Percentiles rank a stretch among this genome's conserved stretches.
Evolutionary conservation across 2,329 filamentous ascomycete species (phyloP).

Genomic region (Dothistroma septosporum): DNA sequence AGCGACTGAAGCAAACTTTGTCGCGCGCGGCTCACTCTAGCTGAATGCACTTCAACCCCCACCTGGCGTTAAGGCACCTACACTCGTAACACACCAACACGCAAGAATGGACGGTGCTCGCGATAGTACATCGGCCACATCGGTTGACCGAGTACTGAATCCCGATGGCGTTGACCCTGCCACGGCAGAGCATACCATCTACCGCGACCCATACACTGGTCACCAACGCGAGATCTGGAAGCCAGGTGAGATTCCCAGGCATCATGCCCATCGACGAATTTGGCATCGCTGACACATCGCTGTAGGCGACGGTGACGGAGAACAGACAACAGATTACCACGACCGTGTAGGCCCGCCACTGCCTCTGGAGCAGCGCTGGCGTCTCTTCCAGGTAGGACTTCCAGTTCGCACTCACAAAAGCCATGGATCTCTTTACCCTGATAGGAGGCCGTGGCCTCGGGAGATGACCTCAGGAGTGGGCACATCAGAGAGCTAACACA

Average conservation of each 20-base stretch:
- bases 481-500: neutral
- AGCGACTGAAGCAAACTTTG: neutral
- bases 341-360: constrained; percentile 22
- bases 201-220: constrained; percentile 22
- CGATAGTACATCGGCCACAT: neutral
- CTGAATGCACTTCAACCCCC: neutral
- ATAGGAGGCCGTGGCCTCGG: neutral
- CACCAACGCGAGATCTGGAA: constrained; percentile 37
- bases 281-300: neutral
- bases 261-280: neutral
- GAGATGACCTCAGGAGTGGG: neutral
- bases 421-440: neutral
- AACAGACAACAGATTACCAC: constrained; percentile 29
- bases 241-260: constrained; percentile 23
- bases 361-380: constrained; percentile 34
- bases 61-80: neutral
- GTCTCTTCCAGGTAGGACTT: constrained; percentile 34
- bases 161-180: constrained; percentile 4
- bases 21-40: neutral
- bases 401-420: neutral
- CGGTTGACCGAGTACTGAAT: neutral
- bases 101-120: neutral
- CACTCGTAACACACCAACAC: neutral
- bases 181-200: constrained; percentile 17
- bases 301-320: constrained; percentile 36